Base-by-base conservation (phyloP, 1,284 basidiomycete genomes). In the Pyrrhoderma lamaoense region DNA sequence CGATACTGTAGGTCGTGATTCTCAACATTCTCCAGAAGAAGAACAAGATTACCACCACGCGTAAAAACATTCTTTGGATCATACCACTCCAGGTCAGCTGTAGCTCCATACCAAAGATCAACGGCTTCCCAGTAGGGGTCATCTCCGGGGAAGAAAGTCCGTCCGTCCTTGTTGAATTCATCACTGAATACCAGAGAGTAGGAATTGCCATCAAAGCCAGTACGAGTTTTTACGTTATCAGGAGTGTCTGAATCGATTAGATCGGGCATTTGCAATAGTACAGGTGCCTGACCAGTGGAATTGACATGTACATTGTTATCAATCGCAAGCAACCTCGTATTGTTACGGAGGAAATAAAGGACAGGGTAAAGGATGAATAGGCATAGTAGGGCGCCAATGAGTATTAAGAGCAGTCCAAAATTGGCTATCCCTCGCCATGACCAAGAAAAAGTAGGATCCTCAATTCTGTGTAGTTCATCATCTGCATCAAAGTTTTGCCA, bases 361-460 rank as follows among this genome's bases (percentile, higher is more conserved):
- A 93, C 79, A 2, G 91, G 91, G 60, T 89, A 93, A 40, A 81
- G 79, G 21, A 85, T 77, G 64, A 93, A 94, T 5, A 93, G 76
- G 47, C 65, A 66, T 42, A 79, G 64, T 37, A 79, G 63, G 8
- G 66, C 65, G n/a, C 59, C 45, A 14, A 69, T 58, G 35, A 78
- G 66, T 34, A 76, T 35, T 42, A 72, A 44, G 23, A 80, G 66
- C 52, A 75, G 73, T 5, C 74, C 71, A 36, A 79, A 55, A 62
- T 80, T 79, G 50, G 67, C 58, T 11, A 77, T 42, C 1, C 76
- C 75, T 45, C 77, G 70, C 36, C 60, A 66, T 16, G 49, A 52
- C 49, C 49, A 55, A 25, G 18, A 18, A 13, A 58, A 51, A 8
- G 69, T 67, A 0, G 80, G 70, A 45, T 82, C 77, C 60, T 89